A percentile compares a stretch with the other conserved stretches of the same genome.
These are phyloP conservation scores for Juglanconis sp. DNA, from an alignment of 2,329 filamentous ascomycete genomes.

Conservation along the genomic window DNA sequence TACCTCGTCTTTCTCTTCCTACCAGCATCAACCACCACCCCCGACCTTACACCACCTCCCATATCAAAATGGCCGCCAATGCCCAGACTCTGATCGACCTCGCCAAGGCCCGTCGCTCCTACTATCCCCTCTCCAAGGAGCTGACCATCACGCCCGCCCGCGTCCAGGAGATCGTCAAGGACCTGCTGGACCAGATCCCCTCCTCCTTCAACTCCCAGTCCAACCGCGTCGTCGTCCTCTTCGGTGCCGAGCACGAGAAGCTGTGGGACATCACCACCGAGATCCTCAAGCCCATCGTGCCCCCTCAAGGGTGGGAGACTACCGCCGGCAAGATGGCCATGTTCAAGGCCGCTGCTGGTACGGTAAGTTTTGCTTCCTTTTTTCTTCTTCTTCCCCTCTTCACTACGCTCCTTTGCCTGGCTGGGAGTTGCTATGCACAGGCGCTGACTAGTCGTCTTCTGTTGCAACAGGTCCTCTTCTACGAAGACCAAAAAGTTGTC, in stretches of 20 bases:
- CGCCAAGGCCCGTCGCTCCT: slow-evolving; percentile 64
- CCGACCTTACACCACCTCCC: slow-evolving; percentile 23
- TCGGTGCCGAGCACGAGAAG: slow-evolving; percentile 80
- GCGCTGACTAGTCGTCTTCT: too few species aligned
- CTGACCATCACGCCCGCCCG: slow-evolving; percentile 55
- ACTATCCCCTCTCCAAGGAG: slow-evolving; percentile 66
- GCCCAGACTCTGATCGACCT: slow-evolving; percentile 58
- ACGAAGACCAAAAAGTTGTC: slow-evolving; percentile 70
- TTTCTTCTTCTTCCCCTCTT: not conserved
- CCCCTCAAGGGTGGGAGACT: slow-evolving; percentile 57
- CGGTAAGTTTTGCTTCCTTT: slow-evolving; percentile 47
- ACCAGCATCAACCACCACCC: slow-evolving; percentile 19
- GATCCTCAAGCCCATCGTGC: slow-evolving; percentile 65
- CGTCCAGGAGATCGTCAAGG: slow-evolving; percentile 63
- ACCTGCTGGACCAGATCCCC: slow-evolving; percentile 67
- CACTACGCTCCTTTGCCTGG: not conserved
- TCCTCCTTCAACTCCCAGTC: slow-evolving; percentile 88
- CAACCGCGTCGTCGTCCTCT: slow-evolving; percentile 73
- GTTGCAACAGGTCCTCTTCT: slow-evolving; percentile 68
- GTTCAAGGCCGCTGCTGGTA: slow-evolving; percentile 73
- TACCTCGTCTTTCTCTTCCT: not conserved
- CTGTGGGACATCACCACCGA: slow-evolving; percentile 75
- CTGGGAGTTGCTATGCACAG: too few species aligned
- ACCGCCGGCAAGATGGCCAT: slow-evolving; percentile 42
- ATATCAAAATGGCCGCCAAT: slow-evolving; percentile 40